Evolutionary conservation across 2,329 filamentous ascomycete species (phyloP).

Genomic region (Metarhizium humberi): DNA sequence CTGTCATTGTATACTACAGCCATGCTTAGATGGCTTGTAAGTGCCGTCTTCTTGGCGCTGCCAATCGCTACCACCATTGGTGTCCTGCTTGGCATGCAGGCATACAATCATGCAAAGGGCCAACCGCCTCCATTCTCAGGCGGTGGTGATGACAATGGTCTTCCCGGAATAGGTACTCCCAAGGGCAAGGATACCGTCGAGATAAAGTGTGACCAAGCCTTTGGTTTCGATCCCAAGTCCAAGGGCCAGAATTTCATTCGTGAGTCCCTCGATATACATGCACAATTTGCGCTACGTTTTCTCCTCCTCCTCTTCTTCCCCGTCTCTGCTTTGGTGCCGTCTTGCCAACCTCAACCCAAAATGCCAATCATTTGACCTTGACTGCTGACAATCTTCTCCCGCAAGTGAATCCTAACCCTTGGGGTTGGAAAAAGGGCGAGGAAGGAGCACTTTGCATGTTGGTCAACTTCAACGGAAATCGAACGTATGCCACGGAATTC

Average conservation of each 20-base stretch:
- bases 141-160: conserved; percentile 10
- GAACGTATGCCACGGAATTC: conserved; percentile 35
- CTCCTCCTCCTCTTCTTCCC: no score
- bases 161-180: conserved; percentile 4
- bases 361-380: background rate
- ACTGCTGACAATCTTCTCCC: conserved; percentile 4
- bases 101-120: conserved; percentile 31
- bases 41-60: conserved; percentile 37
- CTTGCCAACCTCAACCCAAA: background rate
- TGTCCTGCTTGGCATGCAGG: conserved; percentile 38
- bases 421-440: conserved; percentile 32
- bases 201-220: conserved; percentile 32
- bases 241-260: conserved; percentile 36
- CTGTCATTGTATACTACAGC: conserved; percentile 4
- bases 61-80: conserved; percentile 40
- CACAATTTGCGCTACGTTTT: background rate
- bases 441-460: conserved; percentile 40
- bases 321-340: no score
- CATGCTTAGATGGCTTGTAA: conserved; percentile 38
- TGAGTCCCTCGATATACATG: conserved; percentile 20
- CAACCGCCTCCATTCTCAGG: conserved; percentile 32
- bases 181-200: conserved; percentile 24
- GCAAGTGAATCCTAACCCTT: conserved; percentile 47
- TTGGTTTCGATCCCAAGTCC: conserved; percentile 34
- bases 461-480: conserved; percentile 24